These are phyloP conservation scores for Ascochyta koolunga DNA, from an alignment of 2,329 filamentous ascomycete genomes.

Conservation along the genomic window DNA sequence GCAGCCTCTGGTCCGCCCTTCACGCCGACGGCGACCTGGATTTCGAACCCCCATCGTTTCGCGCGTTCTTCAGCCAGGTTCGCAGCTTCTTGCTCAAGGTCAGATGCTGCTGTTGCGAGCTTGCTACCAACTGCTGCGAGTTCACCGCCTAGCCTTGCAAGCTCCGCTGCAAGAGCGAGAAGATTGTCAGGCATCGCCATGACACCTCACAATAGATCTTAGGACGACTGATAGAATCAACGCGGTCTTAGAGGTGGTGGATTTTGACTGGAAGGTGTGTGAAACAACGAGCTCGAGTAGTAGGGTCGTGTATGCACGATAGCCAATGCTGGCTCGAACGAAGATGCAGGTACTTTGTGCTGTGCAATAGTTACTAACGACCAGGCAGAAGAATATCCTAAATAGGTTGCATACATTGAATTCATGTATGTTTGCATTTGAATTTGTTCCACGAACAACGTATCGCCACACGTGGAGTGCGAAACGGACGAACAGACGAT, in stretches of 20 bases:
- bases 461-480: too few species aligned
- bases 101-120: conserved; percentile 20
- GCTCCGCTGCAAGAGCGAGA: conserved; percentile 28
- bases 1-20: conserved; percentile 7
- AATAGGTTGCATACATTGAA: too few species aligned
- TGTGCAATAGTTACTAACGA: not conserved
- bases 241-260: too few species aligned
- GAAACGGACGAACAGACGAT: too few species aligned
- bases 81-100: conserved; percentile 31
- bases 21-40: conserved; percentile 26
- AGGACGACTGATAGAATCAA: too few species aligned
- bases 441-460: too few species aligned
- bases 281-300: not conserved
- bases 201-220: not conserved
- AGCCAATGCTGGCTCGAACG: not conserved
- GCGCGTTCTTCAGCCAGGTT: conserved; percentile 30
- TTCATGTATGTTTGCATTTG: too few species aligned
- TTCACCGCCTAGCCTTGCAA: conserved; percentile 21
- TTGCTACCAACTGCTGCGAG: conserved; percentile 23
- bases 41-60: conserved; percentile 31
- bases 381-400: too few species aligned
- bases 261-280: not conserved
- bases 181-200: conserved; percentile 32
- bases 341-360: not conserved
- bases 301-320: not conserved